These are phyloP conservation scores for Theobroma cacao DNA, from an alignment of 345 rosid species.

Conservation along the genomic window DNA sequence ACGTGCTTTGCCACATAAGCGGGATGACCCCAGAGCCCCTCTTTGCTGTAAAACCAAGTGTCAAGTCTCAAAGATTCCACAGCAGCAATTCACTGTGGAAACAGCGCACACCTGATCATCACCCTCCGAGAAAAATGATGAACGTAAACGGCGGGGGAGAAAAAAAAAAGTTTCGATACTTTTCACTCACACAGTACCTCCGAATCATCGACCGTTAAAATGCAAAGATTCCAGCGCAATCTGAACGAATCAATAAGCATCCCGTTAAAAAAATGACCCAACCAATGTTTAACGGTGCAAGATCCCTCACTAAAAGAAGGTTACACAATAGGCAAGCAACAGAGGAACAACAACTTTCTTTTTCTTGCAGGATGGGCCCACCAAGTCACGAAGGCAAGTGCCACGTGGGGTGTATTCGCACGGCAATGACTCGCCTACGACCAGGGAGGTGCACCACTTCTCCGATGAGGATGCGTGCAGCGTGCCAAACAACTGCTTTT, in stretches of 20 bases:
- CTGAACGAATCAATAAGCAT: not conserved
- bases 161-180: not conserved
- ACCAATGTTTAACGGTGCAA: not conserved
- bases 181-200: not conserved
- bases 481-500: slow-evolving; percentile 14
- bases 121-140: not conserved
- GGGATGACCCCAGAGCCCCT: not conserved
- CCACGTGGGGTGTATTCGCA: slow-evolving; percentile 1
- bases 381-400: not conserved
- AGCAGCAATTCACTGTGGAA: not conserved
- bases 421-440: not conserved
- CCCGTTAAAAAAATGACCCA: not conserved
- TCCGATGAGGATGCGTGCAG: not conserved
- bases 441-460: not conserved
- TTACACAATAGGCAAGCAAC: not conserved
- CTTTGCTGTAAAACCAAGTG: not conserved
- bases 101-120: not conserved
- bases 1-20: not conserved
- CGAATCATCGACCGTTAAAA: not conserved
- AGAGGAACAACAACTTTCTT: not conserved
- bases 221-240: not conserved
- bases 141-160: not conserved
- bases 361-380: not conserved
- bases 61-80: not conserved
- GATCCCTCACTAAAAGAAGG: not conserved